Evolutionary conservation across 768 basidiomycete genomes (phyloP).

Genomic region (Candolleomyces aberdarensis): DNA sequence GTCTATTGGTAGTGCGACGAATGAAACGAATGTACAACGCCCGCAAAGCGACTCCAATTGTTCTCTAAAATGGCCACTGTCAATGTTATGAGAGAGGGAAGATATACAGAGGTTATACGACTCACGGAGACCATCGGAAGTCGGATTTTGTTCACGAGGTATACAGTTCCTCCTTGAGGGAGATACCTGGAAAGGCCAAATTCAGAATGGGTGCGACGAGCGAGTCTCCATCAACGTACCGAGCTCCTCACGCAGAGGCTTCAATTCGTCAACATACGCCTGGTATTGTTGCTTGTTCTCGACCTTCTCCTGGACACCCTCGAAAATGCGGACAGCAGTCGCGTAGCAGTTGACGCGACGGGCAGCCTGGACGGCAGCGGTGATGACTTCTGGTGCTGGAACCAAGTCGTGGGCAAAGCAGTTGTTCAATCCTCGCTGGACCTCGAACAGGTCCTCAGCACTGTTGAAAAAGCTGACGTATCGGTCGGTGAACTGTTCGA

Average conservation of each 20-base stretch:
- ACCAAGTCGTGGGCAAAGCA: slow-evolving; percentile 99
- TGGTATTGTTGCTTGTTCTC: slow-evolving; percentile 96
- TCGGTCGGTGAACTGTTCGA: slow-evolving; percentile 91
- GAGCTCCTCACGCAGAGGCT: slow-evolving; percentile 84
- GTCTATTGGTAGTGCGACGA: too few species aligned
- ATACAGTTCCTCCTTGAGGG: slow-evolving; percentile 44
- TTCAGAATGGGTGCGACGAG: background rate
- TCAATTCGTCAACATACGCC: slow-evolving; percentile 89
- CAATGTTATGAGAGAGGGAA: too few species aligned
- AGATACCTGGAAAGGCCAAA: slow-evolving; percentile 28
- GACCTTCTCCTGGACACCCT: slow-evolving; percentile 95
- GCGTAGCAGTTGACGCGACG: slow-evolving; percentile 95
- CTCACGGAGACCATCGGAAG: background rate
- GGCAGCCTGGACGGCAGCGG: slow-evolving; percentile 84
- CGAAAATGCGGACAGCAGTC: slow-evolving; percentile 93
- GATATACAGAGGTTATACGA: too few species aligned
- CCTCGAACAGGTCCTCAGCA: slow-evolving; percentile 95
- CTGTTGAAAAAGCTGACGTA: slow-evolving; percentile 92
- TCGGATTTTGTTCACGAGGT: slow-evolving; percentile 20
- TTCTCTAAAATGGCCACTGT: too few species aligned
- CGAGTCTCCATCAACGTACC: slow-evolving; percentile 46
- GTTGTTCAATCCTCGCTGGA: slow-evolving; percentile 98
- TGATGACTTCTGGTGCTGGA: slow-evolving; percentile 77
- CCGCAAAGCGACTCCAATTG: too few species aligned
- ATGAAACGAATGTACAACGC: too few species aligned